A percentile compares a stretch with the other conserved stretches of the same genome.
Evolutionary conservation across 2,329 filamentous ascomycete genomes (phyloP).

Genomic region (Neonectria sp.): DNA sequence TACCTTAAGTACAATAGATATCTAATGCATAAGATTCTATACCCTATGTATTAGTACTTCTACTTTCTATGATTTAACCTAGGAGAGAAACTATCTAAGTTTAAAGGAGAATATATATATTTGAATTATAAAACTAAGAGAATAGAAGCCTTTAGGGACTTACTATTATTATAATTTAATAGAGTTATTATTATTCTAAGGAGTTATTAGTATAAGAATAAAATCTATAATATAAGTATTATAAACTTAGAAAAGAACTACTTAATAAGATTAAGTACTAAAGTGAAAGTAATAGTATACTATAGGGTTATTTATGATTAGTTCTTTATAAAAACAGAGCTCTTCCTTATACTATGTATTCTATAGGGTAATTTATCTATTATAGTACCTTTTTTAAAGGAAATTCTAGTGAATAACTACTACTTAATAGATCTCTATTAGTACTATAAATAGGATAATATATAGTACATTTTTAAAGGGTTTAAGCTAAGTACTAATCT

Average conservation of each 20-base stretch:
- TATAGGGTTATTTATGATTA: not conserved
- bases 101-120: not conserved
- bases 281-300: not conserved
- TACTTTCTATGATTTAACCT: not conserved
- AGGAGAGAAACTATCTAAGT: not conserved
- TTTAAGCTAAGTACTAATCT: not conserved
- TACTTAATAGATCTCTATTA: not conserved
- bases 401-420: not conserved
- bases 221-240: not conserved
- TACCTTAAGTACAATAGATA: not conserved
- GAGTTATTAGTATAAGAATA: not conserved
- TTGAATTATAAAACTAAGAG: not conserved
- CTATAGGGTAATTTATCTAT: not conserved
- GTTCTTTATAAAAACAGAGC: not conserved
- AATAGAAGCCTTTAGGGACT: slow-evolving; percentile 1
- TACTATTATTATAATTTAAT: not conserved
- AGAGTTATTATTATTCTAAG: not conserved
- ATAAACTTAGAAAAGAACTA: not conserved
- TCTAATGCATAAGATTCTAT: not conserved
- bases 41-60: not conserved
- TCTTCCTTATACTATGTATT: not conserved
- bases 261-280: not conserved
- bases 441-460: not conserved
- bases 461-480: not conserved
- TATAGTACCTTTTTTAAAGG: not conserved